These are phyloP conservation scores for Coemansia sp. DNA, from an alignment of 192 early-diverging fungal genomes.

Conservation along the genomic window DNA sequence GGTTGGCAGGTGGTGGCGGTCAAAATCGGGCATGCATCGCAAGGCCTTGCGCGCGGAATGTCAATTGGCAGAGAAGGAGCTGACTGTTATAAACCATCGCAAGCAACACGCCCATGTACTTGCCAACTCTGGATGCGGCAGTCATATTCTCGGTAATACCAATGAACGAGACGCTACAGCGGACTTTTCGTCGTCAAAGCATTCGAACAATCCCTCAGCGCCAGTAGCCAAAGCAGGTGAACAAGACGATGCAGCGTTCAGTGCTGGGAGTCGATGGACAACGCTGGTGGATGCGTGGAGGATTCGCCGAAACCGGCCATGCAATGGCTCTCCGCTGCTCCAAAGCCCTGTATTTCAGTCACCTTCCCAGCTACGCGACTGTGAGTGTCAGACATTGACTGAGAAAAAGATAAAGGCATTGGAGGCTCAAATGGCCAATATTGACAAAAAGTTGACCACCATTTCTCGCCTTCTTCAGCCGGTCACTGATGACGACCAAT, in stretches of 20 bases:
- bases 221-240: background rate
- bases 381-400: background rate
- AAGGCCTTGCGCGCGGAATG: constrained; percentile 27
- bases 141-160: too few species aligned
- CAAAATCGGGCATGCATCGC: constrained; percentile 23
- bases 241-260: background rate
- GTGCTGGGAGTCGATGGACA: constrained; percentile 3
- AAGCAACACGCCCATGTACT: constrained; percentile 25
- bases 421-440: constrained; percentile 19
- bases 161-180: background rate
- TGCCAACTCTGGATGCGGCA: constrained; percentile 6
- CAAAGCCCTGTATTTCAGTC: background rate
- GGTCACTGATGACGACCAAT: constrained; percentile 10
- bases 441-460: constrained; percentile 28
- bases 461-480: constrained; percentile 29
- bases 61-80: constrained; percentile 30
- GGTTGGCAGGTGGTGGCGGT: constrained; percentile 26
- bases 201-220: background rate
- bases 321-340: background rate
- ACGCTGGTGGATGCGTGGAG: constrained; percentile 23
- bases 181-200: background rate
- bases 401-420: constrained; percentile 16
- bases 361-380: background rate
- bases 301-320: constrained; percentile 1
- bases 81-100: constrained; percentile 20